Conservation (phyloP, 208 protist genomes). For the Leishmania arabica region DNA sequence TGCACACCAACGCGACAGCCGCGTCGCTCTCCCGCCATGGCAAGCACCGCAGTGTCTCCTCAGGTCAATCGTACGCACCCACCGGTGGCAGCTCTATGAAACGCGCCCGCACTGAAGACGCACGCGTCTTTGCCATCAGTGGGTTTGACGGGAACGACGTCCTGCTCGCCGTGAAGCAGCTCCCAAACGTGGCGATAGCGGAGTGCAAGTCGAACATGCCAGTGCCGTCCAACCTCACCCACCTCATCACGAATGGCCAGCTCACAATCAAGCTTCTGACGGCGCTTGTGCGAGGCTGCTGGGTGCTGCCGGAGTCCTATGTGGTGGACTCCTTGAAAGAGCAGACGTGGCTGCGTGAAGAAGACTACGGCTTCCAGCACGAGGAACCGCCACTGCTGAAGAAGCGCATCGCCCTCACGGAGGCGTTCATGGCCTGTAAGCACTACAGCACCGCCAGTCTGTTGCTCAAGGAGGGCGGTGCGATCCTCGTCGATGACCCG, state of each 20-base stretch:
- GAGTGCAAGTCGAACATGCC: conserved; percentile 84
- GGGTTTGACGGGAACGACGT: conserved; percentile 81
- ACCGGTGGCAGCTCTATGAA: conserved; percentile 36
- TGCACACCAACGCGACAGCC: conserved; percentile 27
- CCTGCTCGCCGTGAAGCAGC: conserved; percentile 55
- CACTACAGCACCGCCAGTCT: conserved; percentile 74
- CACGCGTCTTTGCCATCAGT: conserved; percentile 83
- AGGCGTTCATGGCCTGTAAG: conserved; percentile 64
- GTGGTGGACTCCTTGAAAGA: conserved; percentile 62
- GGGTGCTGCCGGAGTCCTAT: conserved; percentile 83
- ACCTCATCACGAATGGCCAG: conserved; percentile 86
- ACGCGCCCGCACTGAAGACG: conserved; percentile 72
- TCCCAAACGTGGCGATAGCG: conserved; percentile 80
- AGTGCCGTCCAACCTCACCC: conserved; percentile 83
- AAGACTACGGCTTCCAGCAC: conserved; percentile 86
- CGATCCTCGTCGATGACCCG: conserved; percentile 44
- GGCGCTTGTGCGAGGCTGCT: conserved; percentile 85
- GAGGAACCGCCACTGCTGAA: conserved; percentile 67
- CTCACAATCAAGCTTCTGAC: conserved; percentile 89
- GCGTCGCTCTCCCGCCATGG: conserved; percentile 15
- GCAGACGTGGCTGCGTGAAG: conserved; percentile 64
- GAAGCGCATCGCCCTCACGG: conserved; percentile 65
- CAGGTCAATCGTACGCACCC: conserved; percentile 21
- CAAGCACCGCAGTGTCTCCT: conserved; percentile 42
- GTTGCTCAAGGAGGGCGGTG: conserved; percentile 74